Conservation (phyloP, 208 protist species). For the Leishmania braziliensis region DNA sequence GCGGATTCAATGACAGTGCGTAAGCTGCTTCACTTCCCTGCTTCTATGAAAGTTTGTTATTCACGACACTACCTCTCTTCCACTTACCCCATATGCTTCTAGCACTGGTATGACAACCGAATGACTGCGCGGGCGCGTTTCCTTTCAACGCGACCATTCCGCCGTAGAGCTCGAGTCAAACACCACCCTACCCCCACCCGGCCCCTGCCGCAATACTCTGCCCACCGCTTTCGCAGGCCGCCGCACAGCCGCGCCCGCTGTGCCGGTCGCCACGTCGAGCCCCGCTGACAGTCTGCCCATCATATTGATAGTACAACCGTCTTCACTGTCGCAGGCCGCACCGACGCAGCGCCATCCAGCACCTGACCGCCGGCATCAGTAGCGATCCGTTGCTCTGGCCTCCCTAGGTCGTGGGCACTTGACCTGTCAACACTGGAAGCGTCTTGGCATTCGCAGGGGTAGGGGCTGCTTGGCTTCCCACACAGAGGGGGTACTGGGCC, state of each 20-base stretch:
- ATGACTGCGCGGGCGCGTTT: background rate
- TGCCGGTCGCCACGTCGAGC: no score
- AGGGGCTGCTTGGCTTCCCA: background rate
- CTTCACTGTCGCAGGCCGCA: background rate
- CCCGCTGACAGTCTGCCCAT: background rate
- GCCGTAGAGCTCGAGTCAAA: background rate
- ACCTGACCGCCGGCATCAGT: background rate
- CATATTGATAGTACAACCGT: background rate
- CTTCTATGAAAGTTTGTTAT: background rate
- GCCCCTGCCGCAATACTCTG: background rate
- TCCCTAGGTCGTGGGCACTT: background rate
- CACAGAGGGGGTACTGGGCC: background rate
- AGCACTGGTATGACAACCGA: background rate
- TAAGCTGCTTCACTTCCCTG: background rate
- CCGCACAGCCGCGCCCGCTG: no score
- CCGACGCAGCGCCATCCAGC: background rate
- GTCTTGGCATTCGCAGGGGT: background rate
- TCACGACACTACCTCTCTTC: background rate
- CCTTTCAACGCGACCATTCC: background rate
- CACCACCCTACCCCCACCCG: background rate
- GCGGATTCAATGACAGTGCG: background rate
- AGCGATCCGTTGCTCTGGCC: background rate
- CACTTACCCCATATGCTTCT: background rate
- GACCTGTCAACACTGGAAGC: background rate
- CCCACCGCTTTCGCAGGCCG: no score